A percentile compares a stretch with the other conserved stretches of the same genome.
Conservation (phyloP, 163 green algal species). For the Scenedesmus sp. region DNA sequence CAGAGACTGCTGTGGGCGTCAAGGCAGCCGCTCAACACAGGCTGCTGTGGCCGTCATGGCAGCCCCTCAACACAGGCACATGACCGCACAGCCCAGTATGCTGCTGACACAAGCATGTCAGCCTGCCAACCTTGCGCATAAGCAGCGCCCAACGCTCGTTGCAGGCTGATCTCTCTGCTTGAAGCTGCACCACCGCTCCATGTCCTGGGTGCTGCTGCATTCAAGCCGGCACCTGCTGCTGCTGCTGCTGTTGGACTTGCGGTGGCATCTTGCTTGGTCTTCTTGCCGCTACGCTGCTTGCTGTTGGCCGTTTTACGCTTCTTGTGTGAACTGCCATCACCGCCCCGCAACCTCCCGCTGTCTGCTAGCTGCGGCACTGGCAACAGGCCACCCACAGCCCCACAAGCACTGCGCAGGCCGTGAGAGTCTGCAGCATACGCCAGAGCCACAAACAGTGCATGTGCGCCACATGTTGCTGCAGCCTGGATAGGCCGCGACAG, state of each 20-base stretch:
- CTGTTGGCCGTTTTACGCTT: background rate
- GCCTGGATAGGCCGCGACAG: slow-evolving; percentile 1
- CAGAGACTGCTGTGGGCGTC: too few species aligned
- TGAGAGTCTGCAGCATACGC: slow-evolving; percentile 23
- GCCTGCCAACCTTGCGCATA: background rate
- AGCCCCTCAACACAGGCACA: too few species aligned
- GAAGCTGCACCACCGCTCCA: too few species aligned
- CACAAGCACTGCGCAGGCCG: slow-evolving; percentile 8
- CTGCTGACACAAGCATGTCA: background rate
- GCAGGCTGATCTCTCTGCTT: background rate
- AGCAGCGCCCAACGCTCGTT: background rate
- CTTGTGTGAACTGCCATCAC: background rate
- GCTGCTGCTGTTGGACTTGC: too few species aligned
- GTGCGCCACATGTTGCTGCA: slow-evolving; percentile 26
- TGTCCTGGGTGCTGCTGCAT: background rate
- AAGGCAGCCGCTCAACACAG: too few species aligned
- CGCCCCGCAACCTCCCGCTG: too few species aligned
- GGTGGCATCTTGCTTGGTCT: too few species aligned
- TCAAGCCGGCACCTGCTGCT: background rate
- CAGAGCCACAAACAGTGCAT: slow-evolving; percentile 37
- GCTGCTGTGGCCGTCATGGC: too few species aligned
- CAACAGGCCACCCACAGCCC: background rate
- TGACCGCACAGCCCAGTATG: background rate
- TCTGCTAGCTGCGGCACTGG: background rate
- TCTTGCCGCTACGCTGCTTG: background rate